phyloP scores from a whole-genome alignment of 1,139 yeast species.

The Taphrina deformans region DNA sequence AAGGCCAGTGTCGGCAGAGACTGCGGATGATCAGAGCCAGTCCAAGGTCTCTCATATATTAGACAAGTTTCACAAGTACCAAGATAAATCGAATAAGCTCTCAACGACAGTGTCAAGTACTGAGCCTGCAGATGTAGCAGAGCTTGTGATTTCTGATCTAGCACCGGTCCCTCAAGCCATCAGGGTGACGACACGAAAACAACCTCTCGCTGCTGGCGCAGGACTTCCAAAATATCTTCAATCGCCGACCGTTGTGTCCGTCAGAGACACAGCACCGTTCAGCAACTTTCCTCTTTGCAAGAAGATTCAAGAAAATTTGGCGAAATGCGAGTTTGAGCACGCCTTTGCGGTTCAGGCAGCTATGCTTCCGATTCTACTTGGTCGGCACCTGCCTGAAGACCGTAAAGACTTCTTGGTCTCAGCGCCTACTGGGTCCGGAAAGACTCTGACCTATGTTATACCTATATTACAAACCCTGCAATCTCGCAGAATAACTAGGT shows the following conservation, averaged over 20 bases:
- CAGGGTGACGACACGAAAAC: slow-evolving; percentile 51
- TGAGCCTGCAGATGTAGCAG: slow-evolving; percentile 38
- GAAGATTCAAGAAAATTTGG: slow-evolving; percentile 53
- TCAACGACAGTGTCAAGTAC: slow-evolving; percentile 37
- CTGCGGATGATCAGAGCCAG: not conserved
- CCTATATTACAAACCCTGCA: slow-evolving; percentile 70
- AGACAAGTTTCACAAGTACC: slow-evolving; percentile 14
- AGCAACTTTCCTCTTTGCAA: slow-evolving; percentile 44
- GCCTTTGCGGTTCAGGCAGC: slow-evolving; percentile 82
- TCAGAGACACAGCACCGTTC: slow-evolving; percentile 42
- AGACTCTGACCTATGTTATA: slow-evolving; percentile 82
- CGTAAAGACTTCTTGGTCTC: slow-evolving; percentile 74
- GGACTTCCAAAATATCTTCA: slow-evolving; percentile 61
- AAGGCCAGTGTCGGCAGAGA: not conserved
- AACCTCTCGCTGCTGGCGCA: slow-evolving; percentile 26
- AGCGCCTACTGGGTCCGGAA: slow-evolving; percentile 96
- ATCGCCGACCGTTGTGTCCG: slow-evolving; percentile 56
- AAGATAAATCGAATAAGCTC: not conserved
- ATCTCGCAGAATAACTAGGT: slow-evolving; percentile 64
- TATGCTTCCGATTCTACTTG: slow-evolving; percentile 59
- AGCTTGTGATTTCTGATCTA: slow-evolving; percentile 49
- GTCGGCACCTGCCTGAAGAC: slow-evolving; percentile 51
- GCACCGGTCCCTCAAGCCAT: slow-evolving; percentile 84
- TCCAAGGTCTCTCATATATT: slow-evolving; percentile 9
- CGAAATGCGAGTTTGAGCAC: slow-evolving; percentile 50